Conservation (phyloP, 345 rosid species). For the Theobroma cacao region DNA sequence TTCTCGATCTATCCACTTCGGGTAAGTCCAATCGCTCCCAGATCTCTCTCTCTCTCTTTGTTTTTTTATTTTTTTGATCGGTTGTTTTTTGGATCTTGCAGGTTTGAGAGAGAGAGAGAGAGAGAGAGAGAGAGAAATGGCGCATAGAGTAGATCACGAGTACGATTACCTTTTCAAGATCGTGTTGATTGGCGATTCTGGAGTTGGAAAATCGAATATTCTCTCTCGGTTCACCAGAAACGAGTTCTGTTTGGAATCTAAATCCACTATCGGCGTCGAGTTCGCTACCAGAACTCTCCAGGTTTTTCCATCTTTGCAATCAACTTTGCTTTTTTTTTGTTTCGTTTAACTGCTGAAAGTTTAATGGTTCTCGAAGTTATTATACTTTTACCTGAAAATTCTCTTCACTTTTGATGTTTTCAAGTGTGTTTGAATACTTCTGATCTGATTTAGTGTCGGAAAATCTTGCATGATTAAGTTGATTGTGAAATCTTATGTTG, state of each 20-base stretch:
- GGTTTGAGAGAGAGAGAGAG: slow-evolving; percentile 25
- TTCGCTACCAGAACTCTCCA: slow-evolving; percentile 68
- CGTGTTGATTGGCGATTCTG: slow-evolving; percentile 75
- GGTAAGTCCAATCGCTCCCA: slow-evolving; percentile 1
- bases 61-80: slow-evolving; percentile 7
- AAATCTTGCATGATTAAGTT: not conserved
- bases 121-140: slow-evolving; percentile 37
- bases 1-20: slow-evolving; percentile 37
- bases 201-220: slow-evolving; percentile 77
- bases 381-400: not conserved
- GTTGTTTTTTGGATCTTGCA: slow-evolving; percentile 23
- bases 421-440: not conserved
- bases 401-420: not conserved
- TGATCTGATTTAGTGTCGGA: slow-evolving; percentile 1
- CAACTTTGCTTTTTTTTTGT: not conserved
- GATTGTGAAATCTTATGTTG: not conserved
- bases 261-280: slow-evolving; percentile 75
- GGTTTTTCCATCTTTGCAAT: slow-evolving; percentile 23
- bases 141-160: slow-evolving; percentile 57
- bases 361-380: slow-evolving; percentile 1
- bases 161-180: slow-evolving; percentile 75
- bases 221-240: slow-evolving; percentile 68
- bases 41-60: not conserved
- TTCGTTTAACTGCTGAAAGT: not conserved
- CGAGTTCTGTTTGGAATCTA: slow-evolving; percentile 72